phyloP scores from a whole-genome alignment of 495 filamentous ascomycete genomes.

The Xylaria flabelliformis region DNA sequence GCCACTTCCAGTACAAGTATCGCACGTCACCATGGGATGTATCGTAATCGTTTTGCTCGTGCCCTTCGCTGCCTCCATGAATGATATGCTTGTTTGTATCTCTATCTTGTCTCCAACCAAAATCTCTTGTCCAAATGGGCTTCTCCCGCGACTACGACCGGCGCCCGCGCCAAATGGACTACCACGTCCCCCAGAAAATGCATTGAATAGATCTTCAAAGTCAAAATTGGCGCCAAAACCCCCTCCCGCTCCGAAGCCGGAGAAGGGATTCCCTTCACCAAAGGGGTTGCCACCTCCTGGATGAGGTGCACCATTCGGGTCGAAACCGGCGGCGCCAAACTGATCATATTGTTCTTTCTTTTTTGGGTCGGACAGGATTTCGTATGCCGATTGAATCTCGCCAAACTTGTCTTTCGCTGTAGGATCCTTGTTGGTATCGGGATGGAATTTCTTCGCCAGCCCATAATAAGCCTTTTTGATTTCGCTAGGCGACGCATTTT shows the following conservation, averaged over 20 bases:
- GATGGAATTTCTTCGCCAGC: constrained; percentile 97
- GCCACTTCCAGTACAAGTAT: constrained; percentile 81
- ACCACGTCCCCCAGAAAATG: constrained; percentile 73
- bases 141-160: constrained; percentile 57
- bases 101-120: constrained; percentile 92
- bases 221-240: constrained; percentile 81
- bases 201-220: constrained; percentile 93
- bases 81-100: constrained; percentile 87
- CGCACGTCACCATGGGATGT: constrained; percentile 76
- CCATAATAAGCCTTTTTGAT: constrained; percentile 99
- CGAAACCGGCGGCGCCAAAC: constrained; percentile 87
- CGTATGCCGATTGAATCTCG: constrained; percentile 90
- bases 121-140: constrained; percentile 75
- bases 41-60: constrained; percentile 78
- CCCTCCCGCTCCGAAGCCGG: constrained; percentile 62
- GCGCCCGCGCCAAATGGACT: constrained; percentile 58
- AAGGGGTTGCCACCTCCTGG: constrained; percentile 66
- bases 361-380: constrained; percentile 86
- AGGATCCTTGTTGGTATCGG: constrained; percentile 95
- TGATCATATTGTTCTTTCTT: constrained; percentile 92
- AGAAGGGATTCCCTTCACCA: constrained; percentile 68
- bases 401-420: constrained; percentile 91
- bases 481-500: constrained; percentile 77
- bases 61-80: constrained; percentile 96
- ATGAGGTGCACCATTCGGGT: constrained; percentile 74